Evolutionary conservation across 805 yeast species (phyloP).

Genomic region (Ogataea polymorpha): DNA sequence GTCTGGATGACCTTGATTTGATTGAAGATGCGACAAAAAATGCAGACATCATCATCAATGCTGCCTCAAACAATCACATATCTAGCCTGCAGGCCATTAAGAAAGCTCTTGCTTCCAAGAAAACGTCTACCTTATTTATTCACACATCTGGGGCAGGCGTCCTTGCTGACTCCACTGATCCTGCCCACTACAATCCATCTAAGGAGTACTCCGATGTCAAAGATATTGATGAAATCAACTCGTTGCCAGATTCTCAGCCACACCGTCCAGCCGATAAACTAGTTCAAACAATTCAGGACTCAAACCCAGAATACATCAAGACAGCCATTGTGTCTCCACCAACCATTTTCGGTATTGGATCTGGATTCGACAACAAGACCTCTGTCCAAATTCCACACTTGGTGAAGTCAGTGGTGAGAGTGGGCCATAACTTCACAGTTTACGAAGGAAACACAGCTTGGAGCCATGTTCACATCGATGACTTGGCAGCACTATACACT

Average conservation of each 20-base stretch:
- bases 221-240: constrained; percentile 29
- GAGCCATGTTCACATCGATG: constrained; percentile 36
- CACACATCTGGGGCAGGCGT: constrained; percentile 39
- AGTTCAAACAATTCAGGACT: constrained; percentile 28
- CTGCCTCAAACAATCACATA: constrained; percentile 9
- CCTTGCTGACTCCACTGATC: constrained; percentile 45
- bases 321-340: constrained; percentile 36
- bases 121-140: constrained; percentile 27
- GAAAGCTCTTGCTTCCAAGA: constrained; percentile 11
- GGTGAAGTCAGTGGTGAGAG: constrained; percentile 18
- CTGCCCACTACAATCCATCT: constrained; percentile 43
- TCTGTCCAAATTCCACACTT: constrained; percentile 35
- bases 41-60: constrained; percentile 5
- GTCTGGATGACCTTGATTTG: background rate
- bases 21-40: background rate
- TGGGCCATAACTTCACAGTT: constrained; percentile 27
- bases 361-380: constrained; percentile 31
- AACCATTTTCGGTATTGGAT: constrained; percentile 32
- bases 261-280: constrained; percentile 35
- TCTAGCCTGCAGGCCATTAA: constrained; percentile 10
- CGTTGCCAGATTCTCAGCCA: constrained; percentile 29
- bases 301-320: constrained; percentile 29
- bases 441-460: constrained; percentile 34
- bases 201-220: constrained; percentile 39
- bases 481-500: constrained; percentile 32